Base-by-base conservation (phyloP, 2,329 filamentous ascomycete species). In the Paecilomyces fulvus region DNA sequence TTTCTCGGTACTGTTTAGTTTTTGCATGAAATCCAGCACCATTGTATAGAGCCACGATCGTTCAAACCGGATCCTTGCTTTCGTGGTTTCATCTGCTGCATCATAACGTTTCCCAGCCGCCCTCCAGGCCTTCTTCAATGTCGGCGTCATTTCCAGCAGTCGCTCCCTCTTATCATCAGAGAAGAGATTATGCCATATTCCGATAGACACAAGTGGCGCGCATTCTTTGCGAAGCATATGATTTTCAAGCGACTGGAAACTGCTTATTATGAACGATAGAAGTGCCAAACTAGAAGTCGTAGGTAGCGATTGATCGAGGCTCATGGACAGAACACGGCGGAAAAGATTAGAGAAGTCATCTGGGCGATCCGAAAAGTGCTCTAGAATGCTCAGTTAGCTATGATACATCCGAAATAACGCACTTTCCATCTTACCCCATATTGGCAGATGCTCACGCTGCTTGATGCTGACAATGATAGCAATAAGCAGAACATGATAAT, bases 211-310 rank as follows among this genome's bases (percentile, higher is more conserved):
- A 53, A 99, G 78, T 1, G 95, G 90, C 6, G 92, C 94, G 73
- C 94, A 97, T 77, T 99, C 94, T 72, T 96, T 97, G 60, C 94
- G 86, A 52, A 99, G 89, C 56, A 95, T 83, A 37, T 83, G 83
- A 68, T 86, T 92, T 70, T 99, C 95, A 30, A 99, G 80, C 51
- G 91, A 96, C 72, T 97, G 92, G 69, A 96, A 99, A 33, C 92
- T 89, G 62, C 87, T 84, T 53, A 95, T 95, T 60, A 97, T 80
- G 73, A 97, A 97, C 23, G 84, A 88, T 21, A 99, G 78, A n/a
- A 97, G 82, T 54, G 95, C 86, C 8, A 88, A 89, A 59, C 90
- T 85, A 55, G 96, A 81, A 28, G 79, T 76, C 37, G 81, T 75
- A 21, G 86, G 80, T 20, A 91, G 74, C 1, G 86, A 85, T 59